Evolutionary conservation across 169 alveolate species (phyloP).

Genomic region (Theileria equi): DNA sequence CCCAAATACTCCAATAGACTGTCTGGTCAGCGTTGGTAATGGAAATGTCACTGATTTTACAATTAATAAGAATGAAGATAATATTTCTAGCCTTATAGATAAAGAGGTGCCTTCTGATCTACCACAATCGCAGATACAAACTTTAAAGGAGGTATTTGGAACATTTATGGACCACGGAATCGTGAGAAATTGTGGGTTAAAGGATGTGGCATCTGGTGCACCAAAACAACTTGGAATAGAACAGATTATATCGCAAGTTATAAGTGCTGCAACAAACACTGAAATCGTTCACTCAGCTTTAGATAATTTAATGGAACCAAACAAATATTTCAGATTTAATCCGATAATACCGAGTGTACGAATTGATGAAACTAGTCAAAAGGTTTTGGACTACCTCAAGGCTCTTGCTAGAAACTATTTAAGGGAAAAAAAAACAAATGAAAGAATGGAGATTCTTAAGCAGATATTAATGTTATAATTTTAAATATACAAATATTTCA

Average conservation of each 20-base stretch:
- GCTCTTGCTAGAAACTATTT: slow-evolving; percentile 16
- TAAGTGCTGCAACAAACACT: slow-evolving; percentile 42
- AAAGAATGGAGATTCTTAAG: no score
- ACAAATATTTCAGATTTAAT: slow-evolving; percentile 38
- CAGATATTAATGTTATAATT: background rate
- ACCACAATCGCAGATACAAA: background rate
- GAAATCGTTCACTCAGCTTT: slow-evolving; percentile 55
- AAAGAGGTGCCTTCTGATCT: background rate
- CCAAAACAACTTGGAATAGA: slow-evolving; percentile 37
- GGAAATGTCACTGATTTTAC: slow-evolving; percentile 38
- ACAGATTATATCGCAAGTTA: slow-evolving; percentile 39
- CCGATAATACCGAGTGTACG: slow-evolving; percentile 41
- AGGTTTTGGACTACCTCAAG: slow-evolving; percentile 46
- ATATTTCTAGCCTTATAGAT: background rate
- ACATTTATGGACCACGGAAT: slow-evolving; percentile 7
- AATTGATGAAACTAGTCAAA: slow-evolving; percentile 47
- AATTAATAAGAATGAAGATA: background rate
- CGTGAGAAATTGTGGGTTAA: background rate
- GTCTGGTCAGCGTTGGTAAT: slow-evolving; percentile 80
- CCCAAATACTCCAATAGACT: slow-evolving; percentile 72
- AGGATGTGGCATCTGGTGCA: background rate
- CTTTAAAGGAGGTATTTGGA: background rate
- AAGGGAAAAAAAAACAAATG: background rate
- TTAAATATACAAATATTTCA: background rate
- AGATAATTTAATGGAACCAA: slow-evolving; percentile 17